Evolutionary conservation across 805 yeast genomes (phyloP).

Genomic region (Grigorovia humatica): DNA sequence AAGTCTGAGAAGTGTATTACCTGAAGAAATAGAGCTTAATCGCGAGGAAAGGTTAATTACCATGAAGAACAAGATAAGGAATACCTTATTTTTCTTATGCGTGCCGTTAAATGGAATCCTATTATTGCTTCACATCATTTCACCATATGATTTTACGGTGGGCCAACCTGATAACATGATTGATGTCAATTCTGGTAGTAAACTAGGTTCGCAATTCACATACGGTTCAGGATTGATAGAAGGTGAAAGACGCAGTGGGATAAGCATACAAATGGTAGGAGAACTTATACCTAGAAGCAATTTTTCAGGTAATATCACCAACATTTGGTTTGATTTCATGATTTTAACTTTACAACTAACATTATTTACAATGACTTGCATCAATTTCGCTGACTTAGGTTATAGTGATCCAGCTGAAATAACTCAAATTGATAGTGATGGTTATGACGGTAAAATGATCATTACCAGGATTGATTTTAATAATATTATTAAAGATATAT

Average conservation of each 20-base stretch:
- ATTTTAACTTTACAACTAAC: slow-evolving; percentile 21
- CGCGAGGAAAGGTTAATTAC: not conserved
- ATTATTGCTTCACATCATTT: not conserved
- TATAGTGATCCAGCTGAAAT: slow-evolving; percentile 7
- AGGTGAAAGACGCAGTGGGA: slow-evolving; percentile 29
- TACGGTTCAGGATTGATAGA: slow-evolving; percentile 17
- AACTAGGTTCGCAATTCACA: slow-evolving; percentile 13
- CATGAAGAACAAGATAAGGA: not conserved
- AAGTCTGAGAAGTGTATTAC: not conserved
- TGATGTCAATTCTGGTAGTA: not conserved
- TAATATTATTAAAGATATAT: slow-evolving; percentile 11
- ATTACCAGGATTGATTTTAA: slow-evolving; percentile 31
- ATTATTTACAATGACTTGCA: slow-evolving; percentile 19
- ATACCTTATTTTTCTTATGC: not conserved
- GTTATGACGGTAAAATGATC: slow-evolving; percentile 35
- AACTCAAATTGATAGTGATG: slow-evolving; percentile 28
- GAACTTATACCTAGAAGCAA: slow-evolving; percentile 31
- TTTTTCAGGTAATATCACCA: slow-evolving; percentile 25
- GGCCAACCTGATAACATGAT: not conserved
- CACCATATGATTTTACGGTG: not conserved
- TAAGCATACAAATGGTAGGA: slow-evolving; percentile 38
- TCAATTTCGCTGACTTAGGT: slow-evolving; percentile 19
- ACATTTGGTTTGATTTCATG: slow-evolving; percentile 18
- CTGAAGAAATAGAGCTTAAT: not conserved
- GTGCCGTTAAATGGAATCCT: not conserved